Evolutionary conservation across 2,329 filamentous ascomycete genomes (phyloP).

Genomic region (Verticillium nonalfalfae): DNA sequence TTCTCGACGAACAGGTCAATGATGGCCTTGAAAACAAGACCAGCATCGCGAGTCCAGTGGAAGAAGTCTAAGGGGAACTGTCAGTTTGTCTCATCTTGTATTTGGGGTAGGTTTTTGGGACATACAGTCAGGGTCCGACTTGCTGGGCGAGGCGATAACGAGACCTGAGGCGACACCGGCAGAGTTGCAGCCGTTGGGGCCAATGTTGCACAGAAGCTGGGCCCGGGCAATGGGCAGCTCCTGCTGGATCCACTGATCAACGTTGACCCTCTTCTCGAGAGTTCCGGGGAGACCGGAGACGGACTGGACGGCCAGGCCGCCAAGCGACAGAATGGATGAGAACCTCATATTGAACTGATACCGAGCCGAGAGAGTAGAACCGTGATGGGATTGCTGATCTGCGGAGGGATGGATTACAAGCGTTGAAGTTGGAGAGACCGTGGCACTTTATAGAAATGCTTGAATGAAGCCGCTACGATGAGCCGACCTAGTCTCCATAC

Average conservation of each 20-base stretch:
- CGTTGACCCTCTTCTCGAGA: conserved; percentile 23
- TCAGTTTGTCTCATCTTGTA: conserved; percentile 5
- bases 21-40: conserved; percentile 62
- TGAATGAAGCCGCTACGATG: not conserved
- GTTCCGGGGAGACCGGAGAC: conserved; percentile 37
- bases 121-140: conserved; percentile 48
- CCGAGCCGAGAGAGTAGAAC: not conserved
- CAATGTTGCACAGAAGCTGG: conserved; percentile 54
- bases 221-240: conserved; percentile 45
- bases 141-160: conserved; percentile 52
- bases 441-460: not conserved
- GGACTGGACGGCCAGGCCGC: conserved; percentile 43
- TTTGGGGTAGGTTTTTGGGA: no score
- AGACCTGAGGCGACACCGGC: conserved; percentile 40
- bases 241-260: conserved; percentile 46
- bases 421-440: not conserved
- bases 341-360: conserved; percentile 43
- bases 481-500: not conserved
- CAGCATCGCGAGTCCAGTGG: conserved; percentile 73
- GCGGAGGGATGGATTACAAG: not conserved
- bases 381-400: not conserved
- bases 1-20: conserved; percentile 57
- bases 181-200: conserved; percentile 43
- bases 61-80: conserved; percentile 55
- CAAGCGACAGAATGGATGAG: conserved; percentile 40